Conservation (phyloP, 805 yeast species). For the Sugiyamaella smithiae region DNA sequence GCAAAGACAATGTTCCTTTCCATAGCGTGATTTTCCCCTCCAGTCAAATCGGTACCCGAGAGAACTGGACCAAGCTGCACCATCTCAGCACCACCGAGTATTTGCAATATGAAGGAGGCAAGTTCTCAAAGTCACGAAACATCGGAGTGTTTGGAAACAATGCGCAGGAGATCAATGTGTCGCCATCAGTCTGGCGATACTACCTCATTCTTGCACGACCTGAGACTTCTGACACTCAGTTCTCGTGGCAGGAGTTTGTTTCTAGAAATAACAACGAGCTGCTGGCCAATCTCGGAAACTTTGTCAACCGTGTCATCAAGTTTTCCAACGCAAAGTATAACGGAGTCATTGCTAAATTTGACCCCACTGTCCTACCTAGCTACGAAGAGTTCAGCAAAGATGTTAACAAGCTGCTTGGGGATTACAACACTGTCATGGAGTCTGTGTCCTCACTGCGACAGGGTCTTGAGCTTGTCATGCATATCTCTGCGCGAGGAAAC, state of each 20-base stretch:
- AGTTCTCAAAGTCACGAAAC: constrained; percentile 96
- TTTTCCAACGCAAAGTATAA: constrained; percentile 87
- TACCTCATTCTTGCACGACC: constrained; percentile 91
- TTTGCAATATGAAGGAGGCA: constrained; percentile 96
- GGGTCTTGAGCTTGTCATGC: constrained; percentile 91
- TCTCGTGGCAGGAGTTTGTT: constrained; percentile 96
- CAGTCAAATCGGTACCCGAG: constrained; percentile 81
- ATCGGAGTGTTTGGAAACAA: constrained; percentile 98
- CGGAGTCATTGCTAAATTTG: constrained; percentile 77
- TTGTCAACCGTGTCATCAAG: constrained; percentile 89
- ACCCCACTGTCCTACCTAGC: constrained; percentile 47
- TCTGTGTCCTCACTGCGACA: constrained; percentile 68
- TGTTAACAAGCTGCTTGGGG: constrained; percentile 55
- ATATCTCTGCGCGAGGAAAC: constrained; percentile 88
- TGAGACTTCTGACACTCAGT: constrained; percentile 92
- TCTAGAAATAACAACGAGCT: constrained; percentile 90
- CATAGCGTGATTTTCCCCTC: constrained; percentile 98
- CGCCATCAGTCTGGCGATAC: constrained; percentile 97
- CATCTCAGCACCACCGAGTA: constrained; percentile 95
- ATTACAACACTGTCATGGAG: constrained; percentile 73
- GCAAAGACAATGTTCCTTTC: constrained; percentile 98
- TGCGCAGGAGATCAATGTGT: constrained; percentile 87
- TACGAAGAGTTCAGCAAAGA: constrained; percentile 43
- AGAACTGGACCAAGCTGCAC: constrained; percentile 85
- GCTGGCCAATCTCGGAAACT: constrained; percentile 94